phyloP scores from a whole-genome alignment of 2,329 filamentous ascomycete species.

The Cephalotrichum gorgonifer region DNA sequence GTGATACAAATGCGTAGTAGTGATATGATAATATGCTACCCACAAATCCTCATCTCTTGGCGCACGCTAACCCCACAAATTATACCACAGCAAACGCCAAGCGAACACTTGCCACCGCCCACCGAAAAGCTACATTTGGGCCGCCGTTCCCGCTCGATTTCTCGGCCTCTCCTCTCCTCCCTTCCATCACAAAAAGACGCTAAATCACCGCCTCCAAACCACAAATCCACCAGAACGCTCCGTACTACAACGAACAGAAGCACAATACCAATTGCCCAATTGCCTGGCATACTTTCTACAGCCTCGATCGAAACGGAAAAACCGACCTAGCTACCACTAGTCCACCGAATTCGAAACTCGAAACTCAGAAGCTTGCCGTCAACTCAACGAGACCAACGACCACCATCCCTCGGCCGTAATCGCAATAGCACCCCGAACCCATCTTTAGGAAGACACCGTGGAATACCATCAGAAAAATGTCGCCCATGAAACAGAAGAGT shows the following conservation, averaged over 20 bases:
- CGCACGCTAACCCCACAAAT: neutral
- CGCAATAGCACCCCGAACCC: neutral
- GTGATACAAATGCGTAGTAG: too few species aligned
- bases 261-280: neutral
- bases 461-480: conserved; percentile 33
- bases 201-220: neutral
- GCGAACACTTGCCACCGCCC: neutral
- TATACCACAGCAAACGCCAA: neutral
- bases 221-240: neutral
- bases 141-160: neutral
- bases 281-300: too few species aligned
- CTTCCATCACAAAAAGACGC: too few species aligned
- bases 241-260: neutral
- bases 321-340: too few species aligned
- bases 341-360: neutral
- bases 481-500: conserved; percentile 62
- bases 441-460: neutral
- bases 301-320: too few species aligned
- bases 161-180: neutral
- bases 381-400: too few species aligned
- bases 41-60: too few species aligned
- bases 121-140: neutral
- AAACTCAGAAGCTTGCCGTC: too few species aligned
- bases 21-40: too few species aligned
- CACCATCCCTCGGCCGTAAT: too few species aligned